Percentiles rank a stretch among this genome's conserved stretches.
Evolutionary conservation across 1,284 basidiomycete genomes (phyloP).

Genomic region (Fistulinella cinereoalba): DNA sequence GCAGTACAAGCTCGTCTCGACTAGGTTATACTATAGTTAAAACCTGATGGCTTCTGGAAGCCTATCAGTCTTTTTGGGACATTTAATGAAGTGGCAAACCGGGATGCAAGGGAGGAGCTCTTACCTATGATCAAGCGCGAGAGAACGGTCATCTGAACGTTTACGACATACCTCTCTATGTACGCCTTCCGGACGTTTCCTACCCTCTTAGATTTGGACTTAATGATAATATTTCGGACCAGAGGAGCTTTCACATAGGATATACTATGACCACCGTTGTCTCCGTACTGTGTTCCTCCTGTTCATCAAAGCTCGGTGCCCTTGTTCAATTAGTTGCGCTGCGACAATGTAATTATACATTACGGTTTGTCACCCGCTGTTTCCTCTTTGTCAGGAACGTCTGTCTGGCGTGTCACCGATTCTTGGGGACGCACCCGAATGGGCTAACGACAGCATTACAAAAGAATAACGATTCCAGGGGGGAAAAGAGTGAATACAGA

Average conservation of each 20-base stretch:
- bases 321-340: too few species aligned
- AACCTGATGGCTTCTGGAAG: constrained; percentile 15
- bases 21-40: constrained; percentile 31
- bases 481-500: neutral
- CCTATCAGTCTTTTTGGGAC: neutral
- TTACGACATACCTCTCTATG: constrained; percentile 20
- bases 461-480: constrained; percentile 21
- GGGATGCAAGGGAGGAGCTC: neutral
- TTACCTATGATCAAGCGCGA: constrained; percentile 8
- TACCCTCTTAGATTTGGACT: constrained; percentile 29
- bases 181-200: constrained; percentile 24
- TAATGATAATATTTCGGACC: constrained; percentile 18
- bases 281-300: constrained; percentile 16
- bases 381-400: too few species aligned
- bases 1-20: constrained; percentile 27
- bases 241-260: constrained; percentile 19
- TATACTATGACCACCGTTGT: constrained; percentile 18
- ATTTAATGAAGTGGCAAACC: neutral
- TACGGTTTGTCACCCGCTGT: too few species aligned
- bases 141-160: constrained; percentile 14
- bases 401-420: neutral
- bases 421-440: neutral
- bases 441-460: constrained; percentile 5
- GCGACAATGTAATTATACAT: constrained; percentile 32
- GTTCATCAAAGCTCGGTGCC: too few species aligned